Percentiles rank a stretch among this genome's conserved stretches.
Evolutionary conservation across 495 filamentous ascomycete species (phyloP).

Genomic region (Penicillium parvum): DNA sequence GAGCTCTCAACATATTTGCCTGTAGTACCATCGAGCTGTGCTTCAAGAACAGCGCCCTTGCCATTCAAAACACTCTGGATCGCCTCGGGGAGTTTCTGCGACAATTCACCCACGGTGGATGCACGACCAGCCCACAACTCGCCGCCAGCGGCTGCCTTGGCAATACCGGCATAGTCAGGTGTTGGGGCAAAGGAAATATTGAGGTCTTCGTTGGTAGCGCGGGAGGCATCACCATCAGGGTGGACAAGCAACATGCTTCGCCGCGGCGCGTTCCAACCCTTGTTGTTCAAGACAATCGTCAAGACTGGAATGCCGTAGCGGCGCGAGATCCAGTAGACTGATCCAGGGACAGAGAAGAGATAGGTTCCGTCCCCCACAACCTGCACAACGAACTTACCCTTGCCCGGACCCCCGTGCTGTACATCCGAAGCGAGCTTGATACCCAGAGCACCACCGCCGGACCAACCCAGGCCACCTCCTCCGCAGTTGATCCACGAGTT

Average conservation of each 20-base stretch:
- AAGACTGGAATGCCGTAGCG: constrained; percentile 85
- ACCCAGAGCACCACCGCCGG: constrained; percentile 81
- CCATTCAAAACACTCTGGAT: constrained; percentile 64
- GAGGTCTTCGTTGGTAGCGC: constrained; percentile 76
- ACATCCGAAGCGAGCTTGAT: constrained; percentile 79
- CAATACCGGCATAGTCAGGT: constrained; percentile 89
- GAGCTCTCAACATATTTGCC: constrained; percentile 37
- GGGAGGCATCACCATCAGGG: constrained; percentile 72
- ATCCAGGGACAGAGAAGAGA: constrained; percentile 82
- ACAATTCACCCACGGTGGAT: constrained; percentile 57
- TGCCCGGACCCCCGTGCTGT: constrained; percentile 52
- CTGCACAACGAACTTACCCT: constrained; percentile 84
- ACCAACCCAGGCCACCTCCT: constrained; percentile 91
- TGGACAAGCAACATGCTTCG: constrained; percentile 76
- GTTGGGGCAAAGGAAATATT: constrained; percentile 84
- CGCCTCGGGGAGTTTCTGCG: constrained; percentile 57
- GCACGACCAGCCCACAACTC: constrained; percentile 67
- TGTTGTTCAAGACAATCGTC: constrained; percentile 91
- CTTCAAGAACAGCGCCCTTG: constrained; percentile 63
- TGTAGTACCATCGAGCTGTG: constrained; percentile 42
- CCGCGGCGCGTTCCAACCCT: constrained; percentile 86
- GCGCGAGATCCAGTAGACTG: constrained; percentile 87
- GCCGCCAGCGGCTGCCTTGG: constrained; percentile 81
- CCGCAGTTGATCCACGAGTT: constrained; percentile 92
- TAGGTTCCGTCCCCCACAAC: constrained; percentile 93